Evolutionary conservation across 1,284 basidiomycete genomes (phyloP), one percentile per base, ranked within the genome.

Genomic region (Tylopilus microsporus): DNA sequence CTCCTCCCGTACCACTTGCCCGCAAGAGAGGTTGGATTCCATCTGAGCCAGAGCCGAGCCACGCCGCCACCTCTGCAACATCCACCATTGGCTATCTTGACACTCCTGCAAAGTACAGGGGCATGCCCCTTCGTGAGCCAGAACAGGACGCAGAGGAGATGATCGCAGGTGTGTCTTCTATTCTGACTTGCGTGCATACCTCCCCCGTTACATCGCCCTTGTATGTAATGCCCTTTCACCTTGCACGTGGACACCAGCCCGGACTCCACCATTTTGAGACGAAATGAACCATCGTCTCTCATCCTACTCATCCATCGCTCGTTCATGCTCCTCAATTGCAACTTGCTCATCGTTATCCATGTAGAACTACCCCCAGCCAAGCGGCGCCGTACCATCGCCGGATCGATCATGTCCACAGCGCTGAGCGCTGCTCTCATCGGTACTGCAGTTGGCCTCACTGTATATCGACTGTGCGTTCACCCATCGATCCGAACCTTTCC

Each of bases 401-500:
- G 87, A 62, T 86, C 86, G 59, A 85, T 91, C 66, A 82, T 90
- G 63, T 87, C 87, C 18, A 88, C 87, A 39, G 89, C 89, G 59
- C 76, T 91, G 73, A 88, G 81, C 74, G 88, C 89, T 63, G 89
- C 87, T 53, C 80, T 91, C 60, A 87, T 91, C 61, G 88, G 89
- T 60, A 86, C 87, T 41, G 89, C 89, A 18, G 89, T 91, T 53
- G 89, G 89, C 60, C 78, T 91, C 63, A 90, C 89, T 52, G 87
- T 90, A 49, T 91, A 90, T 75, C 82, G 88, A 72, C 75, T 91
- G 89, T 91, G 70, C 76, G 87, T 79, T 45, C 51, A 58, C 53
- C 42, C 42, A 34, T 54, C 49, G 52, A 49, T 36, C 51, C 41
- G 12, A 15, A 6, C 1, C 18, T 18, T 55, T 32, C 4, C 10